Evolutionary conservation across 306 rosid genomes (phyloP).

Genomic region (Hippophae tibetana): DNA sequence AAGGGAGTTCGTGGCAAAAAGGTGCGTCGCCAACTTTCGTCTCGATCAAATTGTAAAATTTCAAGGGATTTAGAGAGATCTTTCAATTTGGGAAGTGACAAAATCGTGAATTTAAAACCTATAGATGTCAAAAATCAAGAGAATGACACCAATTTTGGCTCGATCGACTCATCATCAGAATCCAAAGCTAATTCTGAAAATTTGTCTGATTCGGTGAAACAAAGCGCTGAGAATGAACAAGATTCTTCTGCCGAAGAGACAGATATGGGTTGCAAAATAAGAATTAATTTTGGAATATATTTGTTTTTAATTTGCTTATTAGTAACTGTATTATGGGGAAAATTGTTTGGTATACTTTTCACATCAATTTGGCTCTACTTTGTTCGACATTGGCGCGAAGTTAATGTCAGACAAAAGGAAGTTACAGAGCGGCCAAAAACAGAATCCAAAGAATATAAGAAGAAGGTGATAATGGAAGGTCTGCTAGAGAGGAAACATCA

Average conservation of each 20-base stretch:
- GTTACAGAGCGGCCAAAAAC: slow-evolving; percentile 21
- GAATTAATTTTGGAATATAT: slow-evolving; percentile 18
- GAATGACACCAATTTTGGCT: slow-evolving; percentile 4
- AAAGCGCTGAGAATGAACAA: slow-evolving; percentile 4
- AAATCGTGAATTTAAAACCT: slow-evolving; percentile 3
- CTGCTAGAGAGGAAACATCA: slow-evolving; percentile 21
- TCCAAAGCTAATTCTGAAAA: slow-evolving; percentile 14
- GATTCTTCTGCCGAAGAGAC: slow-evolving; percentile 7
- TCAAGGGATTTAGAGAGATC: slow-evolving; percentile 13
- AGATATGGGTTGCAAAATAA: slow-evolving; percentile 9
- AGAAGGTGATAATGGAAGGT: slow-evolving; percentile 25
- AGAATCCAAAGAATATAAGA: slow-evolving; percentile 14
- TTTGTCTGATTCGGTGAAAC: slow-evolving; percentile 2
- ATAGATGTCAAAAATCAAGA: not conserved
- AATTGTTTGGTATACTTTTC: slow-evolving; percentile 31
- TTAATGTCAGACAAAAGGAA: slow-evolving; percentile 6
- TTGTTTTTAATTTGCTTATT: slow-evolving; percentile 41
- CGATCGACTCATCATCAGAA: slow-evolving; percentile 15
- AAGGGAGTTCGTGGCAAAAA: slow-evolving; percentile 22
- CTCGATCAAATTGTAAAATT: slow-evolving; percentile 26
- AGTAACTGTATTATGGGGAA: slow-evolving; percentile 46
- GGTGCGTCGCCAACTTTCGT: slow-evolving; percentile 21
- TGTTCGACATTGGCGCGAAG: slow-evolving; percentile 11
- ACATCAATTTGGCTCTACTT: slow-evolving; percentile 39
- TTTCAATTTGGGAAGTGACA: slow-evolving; percentile 5